Evolutionary conservation across 345 rosid species (phyloP).

Genomic region (Eucalyptus curtisii): DNA sequence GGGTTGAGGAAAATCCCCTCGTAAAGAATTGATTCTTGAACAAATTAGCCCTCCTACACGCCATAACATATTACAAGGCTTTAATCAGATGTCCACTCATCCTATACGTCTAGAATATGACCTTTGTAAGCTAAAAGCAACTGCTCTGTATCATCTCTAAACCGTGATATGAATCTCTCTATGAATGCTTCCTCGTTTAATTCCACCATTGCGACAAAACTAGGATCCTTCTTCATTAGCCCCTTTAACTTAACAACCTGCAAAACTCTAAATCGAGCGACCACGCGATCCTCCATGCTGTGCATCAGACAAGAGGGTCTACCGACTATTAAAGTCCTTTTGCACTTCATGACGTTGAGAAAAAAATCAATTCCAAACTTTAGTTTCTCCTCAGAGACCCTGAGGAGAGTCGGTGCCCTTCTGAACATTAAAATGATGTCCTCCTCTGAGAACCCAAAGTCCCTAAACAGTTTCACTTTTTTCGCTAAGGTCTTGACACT

Average conservation of each 20-base stretch:
- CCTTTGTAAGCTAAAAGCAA: conserved; percentile 16
- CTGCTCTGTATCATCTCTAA: conserved; percentile 9
- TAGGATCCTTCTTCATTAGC: conserved; percentile 10
- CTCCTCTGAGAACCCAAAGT: conserved; percentile 13
- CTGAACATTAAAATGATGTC: conserved; percentile 13
- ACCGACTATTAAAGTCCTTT: conserved; percentile 4
- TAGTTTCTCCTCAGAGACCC: conserved; percentile 13
- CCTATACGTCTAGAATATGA: background rate
- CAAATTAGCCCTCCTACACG: background rate
- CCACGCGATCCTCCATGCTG: conserved; percentile 18
- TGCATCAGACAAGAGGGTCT: conserved; percentile 3
- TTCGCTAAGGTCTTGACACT: conserved; percentile 7
- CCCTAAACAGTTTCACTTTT: conserved; percentile 7
- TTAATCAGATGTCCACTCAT: background rate
- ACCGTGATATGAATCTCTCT: conserved; percentile 10
- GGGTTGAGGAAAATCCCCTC: background rate
- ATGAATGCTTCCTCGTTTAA: conserved; percentile 4
- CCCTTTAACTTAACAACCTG: conserved; percentile 10
- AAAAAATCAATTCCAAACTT: conserved; percentile 15
- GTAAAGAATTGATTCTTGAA: background rate
- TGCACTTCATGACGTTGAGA: background rate
- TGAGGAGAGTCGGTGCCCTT: conserved; percentile 9
- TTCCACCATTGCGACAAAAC: background rate
- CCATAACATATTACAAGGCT: conserved; percentile 9
- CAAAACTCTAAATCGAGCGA: conserved; percentile 21